phyloP scores from a whole-genome alignment of 2,329 filamentous ascomycete genomes.

The Thermomyces lanuginosus region DNA sequence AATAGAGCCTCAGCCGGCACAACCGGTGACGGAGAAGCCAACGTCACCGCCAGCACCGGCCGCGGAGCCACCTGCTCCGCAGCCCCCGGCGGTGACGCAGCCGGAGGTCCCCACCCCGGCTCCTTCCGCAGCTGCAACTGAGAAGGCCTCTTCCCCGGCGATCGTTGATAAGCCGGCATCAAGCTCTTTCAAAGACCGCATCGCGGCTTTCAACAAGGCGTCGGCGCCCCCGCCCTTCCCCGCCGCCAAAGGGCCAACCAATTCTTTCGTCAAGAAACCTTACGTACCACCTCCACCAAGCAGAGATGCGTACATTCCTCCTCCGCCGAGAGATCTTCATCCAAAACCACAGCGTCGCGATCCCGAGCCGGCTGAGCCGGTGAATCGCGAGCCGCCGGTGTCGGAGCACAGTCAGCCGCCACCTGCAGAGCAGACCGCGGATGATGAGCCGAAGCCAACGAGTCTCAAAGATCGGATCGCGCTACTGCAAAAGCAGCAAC shows the following conservation, averaged over 20 bases:
- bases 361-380: constrained; percentile 53
- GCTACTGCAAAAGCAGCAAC: constrained; percentile 79
- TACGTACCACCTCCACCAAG: constrained; percentile 92
- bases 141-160: constrained; percentile 47
- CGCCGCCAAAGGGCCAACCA: constrained; percentile 40
- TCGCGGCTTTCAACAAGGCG: constrained; percentile 90
- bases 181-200: constrained; percentile 82
- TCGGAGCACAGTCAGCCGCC: constrained; percentile 16
- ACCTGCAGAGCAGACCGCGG: constrained; percentile 33
- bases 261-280: constrained; percentile 81
- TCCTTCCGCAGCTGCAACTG: constrained; percentile 17
- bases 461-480: constrained; percentile 93
- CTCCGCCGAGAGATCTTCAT: constrained; percentile 52
- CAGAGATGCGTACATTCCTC: constrained; percentile 75
- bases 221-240: constrained; percentile 79
- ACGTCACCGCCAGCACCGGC: constrained; percentile 11
- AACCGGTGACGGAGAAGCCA: constrained; percentile 9
- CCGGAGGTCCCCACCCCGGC: constrained; percentile 12
- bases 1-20: constrained; percentile 11
- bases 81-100: constrained; percentile 14
- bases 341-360: constrained; percentile 71
- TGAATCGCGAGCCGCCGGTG: constrained; percentile 18
- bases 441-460: constrained; percentile 73
- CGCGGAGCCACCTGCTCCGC: constrained; percentile 11
- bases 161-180: constrained; percentile 55